Evolutionary conservation across 140 eudicot genomes (phyloP), one percentile per base, ranked within the genome.

Genomic region (Erigeron philadelphicus): DNA sequence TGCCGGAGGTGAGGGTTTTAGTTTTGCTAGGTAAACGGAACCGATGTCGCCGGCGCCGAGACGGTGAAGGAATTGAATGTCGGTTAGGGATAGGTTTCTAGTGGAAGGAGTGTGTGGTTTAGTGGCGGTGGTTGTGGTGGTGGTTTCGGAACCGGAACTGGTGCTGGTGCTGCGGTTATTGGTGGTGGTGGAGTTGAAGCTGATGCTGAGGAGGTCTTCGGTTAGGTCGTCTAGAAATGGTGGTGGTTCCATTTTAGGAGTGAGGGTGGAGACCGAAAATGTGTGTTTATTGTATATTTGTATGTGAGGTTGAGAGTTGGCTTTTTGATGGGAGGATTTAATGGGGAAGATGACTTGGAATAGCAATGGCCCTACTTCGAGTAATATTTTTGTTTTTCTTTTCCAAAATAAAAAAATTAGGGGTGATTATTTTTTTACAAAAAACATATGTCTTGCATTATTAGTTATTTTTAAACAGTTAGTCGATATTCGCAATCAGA

Each of bases 21-120:
- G 80, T 58, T 86, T 85, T 0, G 95, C 87, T 0, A 91, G 73
- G 95, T 80, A 91, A 16, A 91, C 97, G 12, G 95, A 82, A 59
- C 97, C 96, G 66, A 91, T 91, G 78, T 91, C 97, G 7, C 97
- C 97, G 76, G 96, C 72, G 74, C 97, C 97, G 57, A 91, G 89
- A 38, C 90, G 90, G 71, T 75, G 80, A 84, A 91, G 76, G 88
- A 91, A 91, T 8, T 81, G 88, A 66, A 91, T 74, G 79, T 88
- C 87, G 21, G 90, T 5, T 67, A 91, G 69, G 42, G 95, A 71
- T 60, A 81, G 73, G 10, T 17, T 66, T 40, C 40, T 21, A 52
- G 75, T 63, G 72, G 78, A 52, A 19, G 84, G 56, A 79, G 84
- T 47, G 90, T 81, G 59, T 8, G 91, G 80, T 68, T 81, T 83